Conservation (phyloP, 2,329 filamentous ascomycete genomes). For the Dissoconium aciculare region DNA sequence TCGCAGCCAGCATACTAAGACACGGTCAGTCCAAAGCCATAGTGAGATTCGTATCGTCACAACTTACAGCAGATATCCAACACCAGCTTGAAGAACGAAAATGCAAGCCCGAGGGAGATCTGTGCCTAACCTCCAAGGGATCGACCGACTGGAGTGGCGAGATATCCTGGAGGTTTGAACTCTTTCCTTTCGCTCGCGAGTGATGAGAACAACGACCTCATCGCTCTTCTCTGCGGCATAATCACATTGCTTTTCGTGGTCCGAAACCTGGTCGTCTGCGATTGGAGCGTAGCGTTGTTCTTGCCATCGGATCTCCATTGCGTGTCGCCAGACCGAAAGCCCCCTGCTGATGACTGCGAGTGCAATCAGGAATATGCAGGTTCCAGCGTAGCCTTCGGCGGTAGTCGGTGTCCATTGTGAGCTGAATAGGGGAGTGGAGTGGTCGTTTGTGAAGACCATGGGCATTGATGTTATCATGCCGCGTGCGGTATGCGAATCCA, state of each 20-base stretch:
- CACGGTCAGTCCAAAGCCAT: constrained; percentile 9
- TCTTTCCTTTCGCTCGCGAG: constrained; percentile 67
- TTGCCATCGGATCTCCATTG: constrained; percentile 51
- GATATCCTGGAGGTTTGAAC: constrained; percentile 54
- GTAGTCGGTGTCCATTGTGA: constrained; percentile 56
- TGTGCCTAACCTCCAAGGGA: constrained; percentile 69
- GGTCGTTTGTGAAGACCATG: constrained; percentile 51
- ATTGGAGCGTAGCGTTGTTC: constrained; percentile 67
- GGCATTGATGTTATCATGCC: constrained; percentile 28
- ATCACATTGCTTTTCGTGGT: constrained; percentile 26
- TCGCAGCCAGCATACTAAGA: constrained; percentile 74
- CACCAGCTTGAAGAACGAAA: constrained; percentile 56
- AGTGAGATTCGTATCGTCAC: neutral
- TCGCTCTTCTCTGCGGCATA: constrained; percentile 38
- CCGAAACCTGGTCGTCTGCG: constrained; percentile 40
- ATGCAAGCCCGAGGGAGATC: constrained; percentile 60
- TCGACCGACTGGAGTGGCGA: constrained; percentile 29
- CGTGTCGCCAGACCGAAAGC: constrained; percentile 53
- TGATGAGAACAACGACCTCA: constrained; percentile 50
- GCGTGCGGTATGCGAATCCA: too few relatives aligned
- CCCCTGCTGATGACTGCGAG: constrained; percentile 56
- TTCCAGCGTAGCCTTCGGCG: constrained; percentile 63
- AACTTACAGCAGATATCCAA: constrained; percentile 75
- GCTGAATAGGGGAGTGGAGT: constrained; percentile 51
- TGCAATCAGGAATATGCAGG: constrained; percentile 77